Conservation (phyloP, 2,329 filamentous ascomycete genomes). For the Waltergamsia citrina region DNA sequence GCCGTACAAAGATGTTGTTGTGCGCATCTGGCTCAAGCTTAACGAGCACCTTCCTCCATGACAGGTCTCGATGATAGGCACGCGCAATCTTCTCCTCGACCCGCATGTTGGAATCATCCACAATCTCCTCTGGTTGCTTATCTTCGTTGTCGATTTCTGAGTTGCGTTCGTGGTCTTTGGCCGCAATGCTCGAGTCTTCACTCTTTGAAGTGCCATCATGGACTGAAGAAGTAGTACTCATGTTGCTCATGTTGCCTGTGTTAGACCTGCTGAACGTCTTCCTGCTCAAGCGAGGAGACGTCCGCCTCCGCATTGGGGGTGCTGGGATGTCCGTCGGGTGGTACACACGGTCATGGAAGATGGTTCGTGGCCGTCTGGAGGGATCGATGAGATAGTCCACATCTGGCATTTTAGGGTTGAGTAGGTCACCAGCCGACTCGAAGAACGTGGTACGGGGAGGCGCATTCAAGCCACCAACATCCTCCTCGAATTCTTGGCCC, state of each 20-base stretch:
- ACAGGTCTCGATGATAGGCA: conserved; percentile 83
- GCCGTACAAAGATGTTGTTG: conserved; percentile 94
- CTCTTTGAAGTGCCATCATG: conserved; percentile 14
- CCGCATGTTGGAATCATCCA: conserved; percentile 63
- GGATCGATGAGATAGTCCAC: conserved; percentile 79
- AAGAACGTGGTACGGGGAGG: conserved; percentile 91
- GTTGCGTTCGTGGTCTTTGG: conserved; percentile 22
- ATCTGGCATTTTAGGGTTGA: conserved; percentile 81
- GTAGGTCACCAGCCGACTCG: conserved; percentile 84
- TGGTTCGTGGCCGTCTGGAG: conserved; percentile 70
- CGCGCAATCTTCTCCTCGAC: conserved; percentile 97
- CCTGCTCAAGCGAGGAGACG: conserved; percentile 22
- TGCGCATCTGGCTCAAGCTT: conserved; percentile 93
- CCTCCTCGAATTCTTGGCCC: conserved; percentile 37
- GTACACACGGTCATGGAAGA: conserved; percentile 95
- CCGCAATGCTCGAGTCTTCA: conserved; percentile 31
- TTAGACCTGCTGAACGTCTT: conserved; percentile 15
- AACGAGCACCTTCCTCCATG: conserved; percentile 95
- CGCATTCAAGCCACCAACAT: conserved; percentile 43
- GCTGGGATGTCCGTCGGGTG: conserved; percentile 87
- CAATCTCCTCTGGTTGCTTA: conserved; percentile 15
- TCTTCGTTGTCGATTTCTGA: background rate
- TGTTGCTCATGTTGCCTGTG: no score
- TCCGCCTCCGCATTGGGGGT: conserved; percentile 54
- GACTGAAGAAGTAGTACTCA: no score